phyloP scores from a whole-genome alignment of 179 eudicot species.

The Gypsophila paniculata region DNA sequence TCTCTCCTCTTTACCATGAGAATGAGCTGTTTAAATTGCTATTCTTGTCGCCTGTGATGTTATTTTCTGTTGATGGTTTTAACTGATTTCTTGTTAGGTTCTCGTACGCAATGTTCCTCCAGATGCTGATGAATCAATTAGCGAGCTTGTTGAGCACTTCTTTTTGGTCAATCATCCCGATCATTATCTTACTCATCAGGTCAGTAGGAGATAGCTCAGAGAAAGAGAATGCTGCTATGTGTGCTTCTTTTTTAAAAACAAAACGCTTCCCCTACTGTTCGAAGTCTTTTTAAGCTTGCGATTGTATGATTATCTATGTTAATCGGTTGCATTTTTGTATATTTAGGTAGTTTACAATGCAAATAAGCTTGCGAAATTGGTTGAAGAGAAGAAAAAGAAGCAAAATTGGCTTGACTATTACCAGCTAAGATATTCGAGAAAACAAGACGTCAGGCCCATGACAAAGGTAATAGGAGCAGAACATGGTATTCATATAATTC shows the following conservation, averaged over 20 bases:
- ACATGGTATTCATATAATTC: neutral
- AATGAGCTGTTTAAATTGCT: slow-evolving; percentile 1
- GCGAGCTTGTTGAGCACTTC: slow-evolving; percentile 92
- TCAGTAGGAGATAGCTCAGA: too few species aligned
- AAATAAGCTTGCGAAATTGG: slow-evolving; percentile 82
- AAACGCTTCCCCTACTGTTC: neutral
- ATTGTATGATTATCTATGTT: neutral
- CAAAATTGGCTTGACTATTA: slow-evolving; percentile 94
- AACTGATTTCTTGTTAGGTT: slow-evolving; percentile 42
- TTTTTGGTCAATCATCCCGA: slow-evolving; percentile 95
- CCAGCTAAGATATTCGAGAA: slow-evolving; percentile 64
- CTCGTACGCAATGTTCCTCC: slow-evolving; percentile 86
- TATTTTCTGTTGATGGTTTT: slow-evolving; percentile 20
- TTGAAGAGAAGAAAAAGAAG: slow-evolving; percentile 72
- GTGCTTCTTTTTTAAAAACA: neutral
- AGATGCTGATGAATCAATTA: slow-evolving; percentile 77
- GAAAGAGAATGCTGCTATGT: too few species aligned
- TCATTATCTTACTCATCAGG: slow-evolving; percentile 90
- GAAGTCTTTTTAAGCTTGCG: neutral
- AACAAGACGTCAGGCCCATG: slow-evolving; percentile 58
- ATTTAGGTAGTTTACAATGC: slow-evolving; percentile 85
- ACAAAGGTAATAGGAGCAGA: slow-evolving; percentile 53
- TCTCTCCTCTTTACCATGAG: neutral
- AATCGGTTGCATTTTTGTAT: slow-evolving; percentile 3
- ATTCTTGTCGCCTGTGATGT: neutral